phyloP scores from a whole-genome alignment of 2,329 filamentous ascomycete species.

The Claviceps capensis region DNA sequence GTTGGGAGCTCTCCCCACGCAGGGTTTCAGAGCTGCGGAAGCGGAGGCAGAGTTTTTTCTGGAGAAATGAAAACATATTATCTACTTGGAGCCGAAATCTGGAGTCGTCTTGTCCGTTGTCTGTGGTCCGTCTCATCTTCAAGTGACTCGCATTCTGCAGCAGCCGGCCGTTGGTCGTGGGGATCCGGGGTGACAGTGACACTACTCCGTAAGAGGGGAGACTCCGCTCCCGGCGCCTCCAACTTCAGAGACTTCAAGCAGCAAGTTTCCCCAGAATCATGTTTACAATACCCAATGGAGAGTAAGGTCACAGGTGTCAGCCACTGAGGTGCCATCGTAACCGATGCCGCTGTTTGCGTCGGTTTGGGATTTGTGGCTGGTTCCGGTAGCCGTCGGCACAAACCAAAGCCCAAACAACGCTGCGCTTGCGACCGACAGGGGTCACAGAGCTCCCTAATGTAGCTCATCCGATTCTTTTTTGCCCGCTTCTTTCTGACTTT shows the following conservation, averaged over 20 bases:
- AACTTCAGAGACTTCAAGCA: background rate
- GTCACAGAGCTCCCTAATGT: background rate
- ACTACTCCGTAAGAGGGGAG: too few relatives aligned
- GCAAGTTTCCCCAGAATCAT: background rate
- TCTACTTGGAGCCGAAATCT: background rate
- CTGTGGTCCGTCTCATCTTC: background rate
- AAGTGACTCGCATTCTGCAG: background rate
- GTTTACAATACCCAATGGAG: background rate
- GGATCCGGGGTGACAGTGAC: background rate
- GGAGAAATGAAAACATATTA: background rate
- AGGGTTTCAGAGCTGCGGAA: too few relatives aligned
- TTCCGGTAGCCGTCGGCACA: background rate
- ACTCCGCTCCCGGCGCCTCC: background rate
- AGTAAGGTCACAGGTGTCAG: background rate
- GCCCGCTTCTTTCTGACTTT: background rate
- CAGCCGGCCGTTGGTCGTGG: background rate
- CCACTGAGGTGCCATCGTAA: slow-evolving; percentile 7
- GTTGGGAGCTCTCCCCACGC: too few relatives aligned
- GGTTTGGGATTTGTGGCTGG: background rate
- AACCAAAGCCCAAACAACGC: background rate
- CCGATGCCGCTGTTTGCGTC: slow-evolving; percentile 4
- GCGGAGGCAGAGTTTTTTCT: background rate
- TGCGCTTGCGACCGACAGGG: background rate
- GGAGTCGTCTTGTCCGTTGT: background rate
- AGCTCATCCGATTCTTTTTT: background rate